phyloP scores from a whole-genome alignment of 2,329 filamentous ascomycete species.

The Xylaria sp. region DNA sequence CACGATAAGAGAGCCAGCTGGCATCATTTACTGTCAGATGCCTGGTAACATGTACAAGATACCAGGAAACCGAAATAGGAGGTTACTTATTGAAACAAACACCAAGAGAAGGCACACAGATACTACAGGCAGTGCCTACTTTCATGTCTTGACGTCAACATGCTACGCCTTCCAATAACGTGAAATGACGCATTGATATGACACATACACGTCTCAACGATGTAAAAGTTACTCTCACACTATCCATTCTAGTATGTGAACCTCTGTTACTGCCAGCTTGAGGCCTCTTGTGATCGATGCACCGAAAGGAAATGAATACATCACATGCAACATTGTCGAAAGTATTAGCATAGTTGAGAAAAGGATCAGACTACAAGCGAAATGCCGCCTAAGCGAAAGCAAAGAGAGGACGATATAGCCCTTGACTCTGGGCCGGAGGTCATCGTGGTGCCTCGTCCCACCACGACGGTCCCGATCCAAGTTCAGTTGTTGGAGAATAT shows the following conservation, averaged over 20 bases:
- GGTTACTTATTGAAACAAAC: background rate
- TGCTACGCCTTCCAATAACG: conserved; percentile 4
- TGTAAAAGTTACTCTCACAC: background rate
- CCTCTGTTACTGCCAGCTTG: background rate
- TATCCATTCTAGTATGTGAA: background rate
- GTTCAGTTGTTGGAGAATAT: conserved; percentile 42
- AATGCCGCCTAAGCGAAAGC: conserved; percentile 33
- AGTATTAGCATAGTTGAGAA: background rate
- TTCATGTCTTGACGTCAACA: background rate
- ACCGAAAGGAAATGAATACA: background rate
- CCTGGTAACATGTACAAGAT: background rate
- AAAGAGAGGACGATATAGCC: background rate
- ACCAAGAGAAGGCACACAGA: background rate
- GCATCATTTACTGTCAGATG: background rate
- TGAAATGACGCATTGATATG: background rate
- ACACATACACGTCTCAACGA: background rate
- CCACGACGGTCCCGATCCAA: conserved; percentile 7
- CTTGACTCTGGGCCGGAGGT: conserved; percentile 29
- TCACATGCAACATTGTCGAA: background rate
- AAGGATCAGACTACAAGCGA: background rate
- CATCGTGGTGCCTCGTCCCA: conserved; percentile 25
- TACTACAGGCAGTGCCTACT: background rate
- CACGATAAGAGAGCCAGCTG: conserved; percentile 20
- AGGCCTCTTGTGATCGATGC: background rate
- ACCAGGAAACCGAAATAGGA: background rate